These are phyloP conservation scores for Penicillium brasilianum DNA, from an alignment of 2,329 filamentous ascomycete genomes.

Conservation along the genomic window DNA sequence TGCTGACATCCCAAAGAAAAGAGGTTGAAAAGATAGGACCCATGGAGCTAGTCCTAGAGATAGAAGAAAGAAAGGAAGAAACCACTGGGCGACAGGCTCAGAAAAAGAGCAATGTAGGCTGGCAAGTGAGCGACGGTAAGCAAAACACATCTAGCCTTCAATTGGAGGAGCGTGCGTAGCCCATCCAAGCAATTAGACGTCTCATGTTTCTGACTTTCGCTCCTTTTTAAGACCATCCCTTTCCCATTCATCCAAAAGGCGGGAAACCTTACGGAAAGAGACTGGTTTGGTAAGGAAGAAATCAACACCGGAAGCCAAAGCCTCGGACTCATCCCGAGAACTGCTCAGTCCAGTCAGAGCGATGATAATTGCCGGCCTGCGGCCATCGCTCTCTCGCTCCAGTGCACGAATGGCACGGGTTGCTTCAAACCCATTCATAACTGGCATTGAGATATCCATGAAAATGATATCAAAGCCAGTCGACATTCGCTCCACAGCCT, in stretches of 20 bases:
- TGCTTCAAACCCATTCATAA: conserved; percentile 56
- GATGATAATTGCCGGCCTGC: conserved; percentile 47
- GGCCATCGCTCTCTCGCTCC: conserved; percentile 43
- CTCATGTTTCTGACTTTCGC: conserved; percentile 14
- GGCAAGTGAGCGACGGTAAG: neutral
- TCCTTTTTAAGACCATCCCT: conserved; percentile 21
- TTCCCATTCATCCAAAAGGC: conserved; percentile 45
- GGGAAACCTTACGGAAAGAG: conserved; percentile 50
- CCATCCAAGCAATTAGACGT: neutral
- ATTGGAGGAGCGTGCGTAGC: neutral
- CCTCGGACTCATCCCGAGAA: conserved; percentile 51
- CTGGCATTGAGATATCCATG: conserved; percentile 57
- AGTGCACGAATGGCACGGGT: conserved; percentile 52
- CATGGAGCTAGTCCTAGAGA: neutral
- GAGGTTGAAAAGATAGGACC: neutral
- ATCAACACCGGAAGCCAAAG: conserved; percentile 51
- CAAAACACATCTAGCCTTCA: neutral
- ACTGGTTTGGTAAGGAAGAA: conserved; percentile 56
- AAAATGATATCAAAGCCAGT: conserved; percentile 52
- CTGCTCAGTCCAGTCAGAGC: conserved; percentile 53
- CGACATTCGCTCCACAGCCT: conserved; percentile 41
- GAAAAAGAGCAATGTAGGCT: neutral
- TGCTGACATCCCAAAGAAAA: neutral
- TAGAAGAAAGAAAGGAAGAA: neutral
- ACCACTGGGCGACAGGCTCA: neutral